Percentiles rank a stretch among this genome's conserved stretches.
Evolutionary conservation across 2,329 filamentous ascomycete genomes (phyloP).

Genomic region (Colletotrichum somersetense): DNA sequence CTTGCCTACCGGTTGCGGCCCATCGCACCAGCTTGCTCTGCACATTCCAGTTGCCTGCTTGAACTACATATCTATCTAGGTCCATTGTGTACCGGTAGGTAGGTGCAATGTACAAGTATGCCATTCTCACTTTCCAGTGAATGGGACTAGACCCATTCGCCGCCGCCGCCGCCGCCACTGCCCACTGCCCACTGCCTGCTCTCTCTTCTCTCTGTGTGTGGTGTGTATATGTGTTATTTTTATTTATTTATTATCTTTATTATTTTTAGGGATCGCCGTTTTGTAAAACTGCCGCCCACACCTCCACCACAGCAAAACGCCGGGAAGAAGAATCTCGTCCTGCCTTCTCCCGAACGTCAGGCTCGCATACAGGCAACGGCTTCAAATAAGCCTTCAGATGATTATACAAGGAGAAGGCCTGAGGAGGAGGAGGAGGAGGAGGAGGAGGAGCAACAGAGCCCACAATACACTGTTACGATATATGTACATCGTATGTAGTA

Average conservation of each 20-base stretch:
- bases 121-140: background rate
- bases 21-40: background rate
- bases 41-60: background rate
- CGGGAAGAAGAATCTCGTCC: background rate
- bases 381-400: background rate
- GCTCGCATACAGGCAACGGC: background rate
- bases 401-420: background rate
- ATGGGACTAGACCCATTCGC: background rate
- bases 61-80: too few species aligned
- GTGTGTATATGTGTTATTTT: background rate
- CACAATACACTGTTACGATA: background rate
- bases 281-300: conserved; percentile 4
- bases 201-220: too few species aligned
- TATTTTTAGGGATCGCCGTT: conserved; percentile 1
- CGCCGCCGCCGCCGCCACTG: background rate
- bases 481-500: too few species aligned
- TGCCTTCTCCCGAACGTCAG: background rate
- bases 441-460: background rate
- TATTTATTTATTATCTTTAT: too few species aligned
- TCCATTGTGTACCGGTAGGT: too few species aligned
- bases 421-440: background rate
- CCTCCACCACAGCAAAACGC: background rate
- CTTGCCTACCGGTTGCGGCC: background rate
- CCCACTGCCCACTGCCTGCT: background rate
- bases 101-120: background rate